Evolutionary conservation across 192 early-diverging fungal genomes (phyloP).

Genomic region (Mortierella claussenii): DNA sequence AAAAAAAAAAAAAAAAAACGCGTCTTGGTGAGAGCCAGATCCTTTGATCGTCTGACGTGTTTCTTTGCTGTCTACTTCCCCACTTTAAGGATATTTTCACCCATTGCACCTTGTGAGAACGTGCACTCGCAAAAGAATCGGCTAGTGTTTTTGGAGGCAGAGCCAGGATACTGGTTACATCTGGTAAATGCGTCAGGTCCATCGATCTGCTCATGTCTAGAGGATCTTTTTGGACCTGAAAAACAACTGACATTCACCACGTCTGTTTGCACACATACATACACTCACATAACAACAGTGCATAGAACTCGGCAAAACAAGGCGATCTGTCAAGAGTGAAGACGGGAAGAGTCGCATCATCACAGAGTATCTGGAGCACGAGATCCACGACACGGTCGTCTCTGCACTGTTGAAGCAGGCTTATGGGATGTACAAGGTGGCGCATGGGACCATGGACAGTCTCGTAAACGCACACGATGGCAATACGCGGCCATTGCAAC

Average conservation of each 20-base stretch:
- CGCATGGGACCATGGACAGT: conserved; percentile 21
- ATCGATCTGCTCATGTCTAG: no score
- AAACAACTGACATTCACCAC: no score
- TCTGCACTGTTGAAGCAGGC: conserved; percentile 58
- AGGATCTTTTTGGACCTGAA: no score
- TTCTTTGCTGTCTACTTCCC: no score
- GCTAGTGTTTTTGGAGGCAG: conserved; percentile 64
- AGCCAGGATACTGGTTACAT: conserved; percentile 71
- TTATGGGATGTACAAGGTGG: conserved; percentile 65
- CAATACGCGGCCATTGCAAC: conserved; percentile 25
- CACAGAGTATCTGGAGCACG: conserved; percentile 64
- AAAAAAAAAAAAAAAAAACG: no score
- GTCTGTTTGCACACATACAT: no score
- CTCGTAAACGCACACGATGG: conserved; percentile 22
- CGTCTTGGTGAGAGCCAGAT: no score
- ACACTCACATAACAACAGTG: no score
- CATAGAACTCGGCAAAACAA: conserved; percentile 53
- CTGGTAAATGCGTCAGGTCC: no score
- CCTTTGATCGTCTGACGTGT: no score
- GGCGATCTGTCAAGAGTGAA: conserved; percentile 53
- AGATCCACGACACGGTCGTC: conserved; percentile 62
- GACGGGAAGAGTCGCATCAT: conserved; percentile 62
- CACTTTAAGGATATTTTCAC: conserved; percentile 69
- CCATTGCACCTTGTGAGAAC: conserved; percentile 59
- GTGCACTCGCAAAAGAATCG: conserved; percentile 72